Conservation (phyloP, 352 stramenopile genomes). For the Pythium scleroteichum region DNA sequence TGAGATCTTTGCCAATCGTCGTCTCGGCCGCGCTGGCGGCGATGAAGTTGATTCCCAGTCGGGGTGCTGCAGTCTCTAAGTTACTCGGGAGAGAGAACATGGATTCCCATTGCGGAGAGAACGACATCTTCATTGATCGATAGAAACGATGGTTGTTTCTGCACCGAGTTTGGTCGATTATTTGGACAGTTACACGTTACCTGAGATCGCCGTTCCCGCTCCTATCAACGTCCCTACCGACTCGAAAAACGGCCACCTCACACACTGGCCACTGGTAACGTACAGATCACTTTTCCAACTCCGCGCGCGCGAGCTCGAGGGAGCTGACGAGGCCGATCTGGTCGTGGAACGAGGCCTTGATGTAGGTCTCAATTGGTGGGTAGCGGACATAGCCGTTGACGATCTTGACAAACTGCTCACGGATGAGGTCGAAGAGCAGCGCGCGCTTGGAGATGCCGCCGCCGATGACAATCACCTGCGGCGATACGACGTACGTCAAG, state of each 20-base stretch:
- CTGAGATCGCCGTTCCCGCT: not conserved
- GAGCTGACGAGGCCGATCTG: conserved; percentile 85
- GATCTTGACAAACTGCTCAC: conserved; percentile 67
- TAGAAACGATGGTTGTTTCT: not conserved
- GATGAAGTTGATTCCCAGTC: conserved; percentile 63
- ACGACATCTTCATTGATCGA: conserved; percentile 12
- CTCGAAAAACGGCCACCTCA: not conserved
- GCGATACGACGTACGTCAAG: conserved; percentile 91
- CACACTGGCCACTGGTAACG: not conserved
- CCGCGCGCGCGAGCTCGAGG: conserved; percentile 72
- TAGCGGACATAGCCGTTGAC: conserved; percentile 84
- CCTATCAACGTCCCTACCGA: conserved; percentile 16
- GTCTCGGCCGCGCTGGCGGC: conserved; percentile 41
- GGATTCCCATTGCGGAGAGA: conserved; percentile 34
- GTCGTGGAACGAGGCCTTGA: conserved; percentile 81
- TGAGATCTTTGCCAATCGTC: conserved; percentile 27
- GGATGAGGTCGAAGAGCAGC: conserved; percentile 83
- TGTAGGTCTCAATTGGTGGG: conserved; percentile 72
- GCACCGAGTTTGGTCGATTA: not conserved
- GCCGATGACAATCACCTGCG: conserved; percentile 95
- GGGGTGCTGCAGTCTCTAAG: conserved; percentile 6
- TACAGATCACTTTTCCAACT: conserved; percentile 37
- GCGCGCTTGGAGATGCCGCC: conserved; percentile 93
- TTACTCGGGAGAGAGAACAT: conserved; percentile 30
- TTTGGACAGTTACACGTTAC: conserved; percentile 2